Base-by-base conservation (phyloP, 169 alveolate species). In the Toxoplasma gondii region DNA sequence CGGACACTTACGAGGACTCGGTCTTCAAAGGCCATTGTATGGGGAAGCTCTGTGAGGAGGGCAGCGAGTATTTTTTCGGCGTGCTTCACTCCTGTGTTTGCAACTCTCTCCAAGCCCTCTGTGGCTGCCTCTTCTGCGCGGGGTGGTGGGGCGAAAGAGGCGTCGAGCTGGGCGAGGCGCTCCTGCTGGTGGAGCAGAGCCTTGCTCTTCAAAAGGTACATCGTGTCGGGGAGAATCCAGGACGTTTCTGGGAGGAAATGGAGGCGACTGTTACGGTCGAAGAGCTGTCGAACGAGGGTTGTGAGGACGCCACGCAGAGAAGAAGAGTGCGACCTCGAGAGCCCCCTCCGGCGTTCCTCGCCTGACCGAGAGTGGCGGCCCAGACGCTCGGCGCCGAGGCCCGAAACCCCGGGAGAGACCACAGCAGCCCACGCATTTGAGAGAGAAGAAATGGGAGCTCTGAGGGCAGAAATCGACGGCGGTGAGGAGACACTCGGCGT, bases 41-140 rank as follows among this genome's bases (percentile, higher is more conserved):
- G 96, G 1, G 96, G 96, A 49, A 94, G 81, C 88, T 94, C 96
- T 5, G 87, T 88, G 43, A 94, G 96, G 86, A 92, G 93, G 45
- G 96, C 94, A 27, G 88, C 92, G 88, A 94, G 82, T 0, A 91
- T 93, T n/a, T 83, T 82, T 64, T 90, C 95, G 16, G 95, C 95
- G 67, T 82, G 90, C 34, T 43, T 82, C 38, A 82, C 41, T 29
- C 90, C 90, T 4, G 90, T 39, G 67, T 82, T 82, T 19, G 90
- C 90, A 67, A 82, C 90, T 29, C 90, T 29, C 1, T 82, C 69
- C 36, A 82, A 67, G 90, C 90, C 90, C 19, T 43, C 90, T 44
- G 53, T 81, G 9, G 69, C 69, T 9, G 90, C 64, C 36, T 4
- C 69, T 9, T 22, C 90, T 31, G 31, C 69, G 64, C 16, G 67